Evolutionary conservation across 1,284 basidiomycete species (phyloP), one percentile per base, ranked within the genome.

Genomic region (Phlebopus sp.): DNA sequence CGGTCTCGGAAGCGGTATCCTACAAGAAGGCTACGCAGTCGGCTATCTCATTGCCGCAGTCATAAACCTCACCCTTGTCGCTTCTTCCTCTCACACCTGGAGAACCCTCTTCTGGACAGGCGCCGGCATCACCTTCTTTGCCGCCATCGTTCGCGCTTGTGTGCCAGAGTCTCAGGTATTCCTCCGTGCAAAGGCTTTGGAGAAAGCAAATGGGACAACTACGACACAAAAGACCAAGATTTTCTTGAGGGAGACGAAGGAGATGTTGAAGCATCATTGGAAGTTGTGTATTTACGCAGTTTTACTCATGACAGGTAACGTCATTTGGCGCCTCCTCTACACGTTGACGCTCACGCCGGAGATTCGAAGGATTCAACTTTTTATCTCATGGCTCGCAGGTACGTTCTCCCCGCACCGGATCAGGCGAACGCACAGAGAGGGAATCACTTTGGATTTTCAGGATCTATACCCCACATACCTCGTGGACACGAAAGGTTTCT

Each of bases 211-310:
- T 55, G 71, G 65, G 25, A 69, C 45, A n/a, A 65, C 54, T 47
- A 75, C 69, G 19, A 66, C 46, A 13, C 64, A 76, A 46, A 90
- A 88, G 69, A 86, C 84, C 1, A 79, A 74, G 60, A 67, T 82
- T 2, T 97, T 97, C 74, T 34, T 92, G 17, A 73, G 69, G 38
- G 91, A 95, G 64, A 80, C 76, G 46, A 65, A 75, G 67, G 65
- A 69, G 46, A 97, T 97, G 86, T 70, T 97, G 51, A 90, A 82
- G 71, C 70, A 63, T 3, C 90, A 97, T 66, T 97, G 94, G 92
- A 58, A 86, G 14, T 68, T 90, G 25, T 92, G 86, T 66, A 84
- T 97, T 51, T 97, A 95, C 64, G 88, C 87, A 1, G 74, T 88
- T 8, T 63, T 91, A 37, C 72, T 91, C 42, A 89, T 90, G 86